Conservation (phyloP, 2,329 filamentous ascomycete species). For the Aspergillus sojae region DNA sequence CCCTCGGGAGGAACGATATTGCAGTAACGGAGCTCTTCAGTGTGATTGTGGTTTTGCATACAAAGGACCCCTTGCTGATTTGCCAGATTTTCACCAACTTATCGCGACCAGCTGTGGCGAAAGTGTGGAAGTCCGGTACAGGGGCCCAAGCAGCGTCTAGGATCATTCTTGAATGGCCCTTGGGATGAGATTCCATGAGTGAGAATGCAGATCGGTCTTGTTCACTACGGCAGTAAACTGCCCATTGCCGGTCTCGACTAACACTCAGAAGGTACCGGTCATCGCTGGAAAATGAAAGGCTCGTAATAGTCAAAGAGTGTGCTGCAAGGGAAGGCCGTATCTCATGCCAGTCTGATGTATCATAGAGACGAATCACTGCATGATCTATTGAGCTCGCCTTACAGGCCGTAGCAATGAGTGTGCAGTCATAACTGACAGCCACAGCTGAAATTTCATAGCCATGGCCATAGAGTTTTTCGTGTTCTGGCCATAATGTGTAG, state of each 20-base stretch:
- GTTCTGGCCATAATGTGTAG: slow-evolving; percentile 92
- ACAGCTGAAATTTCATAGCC: slow-evolving; percentile 94
- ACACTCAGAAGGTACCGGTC: slow-evolving; percentile 80
- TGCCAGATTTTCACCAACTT: slow-evolving; percentile 78
- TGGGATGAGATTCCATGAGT: slow-evolving; percentile 68
- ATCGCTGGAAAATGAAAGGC: slow-evolving; percentile 76
- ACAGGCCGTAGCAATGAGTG: slow-evolving; percentile 85
- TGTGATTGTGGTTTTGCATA: slow-evolving; percentile 57
- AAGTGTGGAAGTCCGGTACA: slow-evolving; percentile 49
- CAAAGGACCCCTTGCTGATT: slow-evolving; percentile 47
- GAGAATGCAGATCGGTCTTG: slow-evolving; percentile 53
- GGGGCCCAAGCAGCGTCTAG: slow-evolving; percentile 84
- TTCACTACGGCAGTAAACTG: slow-evolving; percentile 66
- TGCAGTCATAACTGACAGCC: slow-evolving; percentile 73
- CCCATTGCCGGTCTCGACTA: slow-evolving; percentile 89
- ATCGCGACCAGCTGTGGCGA: slow-evolving; percentile 88
- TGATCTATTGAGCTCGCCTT: slow-evolving; percentile 91
- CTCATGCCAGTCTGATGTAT: slow-evolving; percentile 85
- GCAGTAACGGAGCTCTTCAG: slow-evolving; percentile 68
- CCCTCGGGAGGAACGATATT: slow-evolving; percentile 62
- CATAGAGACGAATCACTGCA: slow-evolving; percentile 89
- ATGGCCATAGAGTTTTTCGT: slow-evolving; percentile 95
- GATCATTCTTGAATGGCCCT: slow-evolving; percentile 91
- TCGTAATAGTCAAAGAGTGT: slow-evolving; percentile 83
- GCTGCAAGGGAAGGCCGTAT: slow-evolving; percentile 79